Percentiles rank a stretch among this genome's conserved stretches.
These are phyloP conservation scores for Penicillium pulvis DNA, from an alignment of 495 filamentous ascomycete species.

Conservation along the genomic window DNA sequence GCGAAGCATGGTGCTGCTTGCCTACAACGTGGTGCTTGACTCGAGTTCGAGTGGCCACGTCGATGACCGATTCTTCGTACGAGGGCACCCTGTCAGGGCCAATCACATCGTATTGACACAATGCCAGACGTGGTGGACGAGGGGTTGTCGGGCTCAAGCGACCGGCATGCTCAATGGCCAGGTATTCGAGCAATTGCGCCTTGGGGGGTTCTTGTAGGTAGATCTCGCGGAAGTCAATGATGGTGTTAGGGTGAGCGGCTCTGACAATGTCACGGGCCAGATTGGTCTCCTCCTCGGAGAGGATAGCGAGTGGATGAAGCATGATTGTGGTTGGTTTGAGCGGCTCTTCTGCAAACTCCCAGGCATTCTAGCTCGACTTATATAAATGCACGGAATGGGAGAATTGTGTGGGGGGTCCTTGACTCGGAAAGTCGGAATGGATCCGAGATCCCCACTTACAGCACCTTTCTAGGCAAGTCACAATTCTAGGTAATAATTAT, in stretches of 20 bases:
- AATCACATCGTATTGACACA: constrained; percentile 68
- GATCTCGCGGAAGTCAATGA: constrained; percentile 56
- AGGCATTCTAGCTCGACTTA: background rate
- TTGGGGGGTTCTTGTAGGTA: constrained; percentile 56
- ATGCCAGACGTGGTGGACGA: constrained; percentile 60
- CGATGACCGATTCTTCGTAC: constrained; percentile 65
- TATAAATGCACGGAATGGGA: background rate
- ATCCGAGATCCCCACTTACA: background rate
- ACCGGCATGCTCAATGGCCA: constrained; percentile 53
- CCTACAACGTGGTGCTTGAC: constrained; percentile 56
- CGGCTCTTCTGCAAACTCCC: background rate
- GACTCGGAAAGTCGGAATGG: background rate
- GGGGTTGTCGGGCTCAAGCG: constrained; percentile 47
- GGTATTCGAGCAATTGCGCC: constrained; percentile 46
- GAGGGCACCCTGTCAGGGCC: constrained; percentile 55
- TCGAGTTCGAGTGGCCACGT: constrained; percentile 51
- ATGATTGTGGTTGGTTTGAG: constrained; percentile 12
- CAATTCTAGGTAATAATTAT: too few species aligned
- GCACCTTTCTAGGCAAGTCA: too few species aligned
- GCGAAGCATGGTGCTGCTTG: constrained; percentile 59
- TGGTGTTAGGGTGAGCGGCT: constrained; percentile 38
- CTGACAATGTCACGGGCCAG: constrained; percentile 50
- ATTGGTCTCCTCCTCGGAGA: constrained; percentile 51
- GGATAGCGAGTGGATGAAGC: constrained; percentile 49
- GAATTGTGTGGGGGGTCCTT: background rate